Percentiles rank a stretch among this genome's conserved stretches.
These are phyloP conservation scores for Hansfordia pulvinata DNA, from an alignment of 2,329 filamentous ascomycete species.

Conservation along the genomic window DNA sequence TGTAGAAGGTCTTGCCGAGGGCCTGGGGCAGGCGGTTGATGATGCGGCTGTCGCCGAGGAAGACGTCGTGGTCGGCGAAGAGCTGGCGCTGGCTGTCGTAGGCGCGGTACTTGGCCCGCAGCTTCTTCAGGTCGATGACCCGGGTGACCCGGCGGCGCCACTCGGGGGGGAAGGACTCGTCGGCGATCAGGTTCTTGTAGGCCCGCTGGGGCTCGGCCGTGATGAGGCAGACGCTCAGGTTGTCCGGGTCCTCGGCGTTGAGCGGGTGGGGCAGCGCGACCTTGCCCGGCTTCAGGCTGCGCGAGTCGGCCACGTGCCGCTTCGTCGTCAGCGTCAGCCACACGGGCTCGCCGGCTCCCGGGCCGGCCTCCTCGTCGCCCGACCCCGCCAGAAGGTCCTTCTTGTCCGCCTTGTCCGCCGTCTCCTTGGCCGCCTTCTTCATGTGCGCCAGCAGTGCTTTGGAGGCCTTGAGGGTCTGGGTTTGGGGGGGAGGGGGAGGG, in stretches of 20 bases:
- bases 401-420: conserved; percentile 31
- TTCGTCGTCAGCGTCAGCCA: conserved; percentile 53
- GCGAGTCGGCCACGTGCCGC: conserved; percentile 56
- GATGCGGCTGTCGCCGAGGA: conserved; percentile 85
- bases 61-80: conserved; percentile 76
- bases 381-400: conserved; percentile 38
- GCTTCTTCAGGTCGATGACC: conserved; percentile 71
- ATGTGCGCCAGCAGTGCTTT: conserved; percentile 50
- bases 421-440: conserved; percentile 38
- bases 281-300: conserved; percentile 71
- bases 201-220: conserved; percentile 67
- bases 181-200: conserved; percentile 79
- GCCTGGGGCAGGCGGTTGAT: conserved; percentile 57
- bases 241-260: conserved; percentile 33
- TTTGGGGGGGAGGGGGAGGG: background rate
- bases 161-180: conserved; percentile 54
- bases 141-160: conserved; percentile 56
- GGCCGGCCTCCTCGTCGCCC: conserved; percentile 25
- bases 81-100: conserved; percentile 83
- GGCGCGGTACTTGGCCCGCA: conserved; percentile 70
- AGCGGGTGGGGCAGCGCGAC: conserved; percentile 67
- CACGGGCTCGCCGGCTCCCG: conserved; percentile 35
- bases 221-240: conserved; percentile 60
- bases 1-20: conserved; percentile 90
- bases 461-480: conserved; percentile 46